Evolutionary conservation across 371 early-diverging fungal species (phyloP), one percentile per base, ranked within the genome.

Genomic region (Batkoa obscura): DNA sequence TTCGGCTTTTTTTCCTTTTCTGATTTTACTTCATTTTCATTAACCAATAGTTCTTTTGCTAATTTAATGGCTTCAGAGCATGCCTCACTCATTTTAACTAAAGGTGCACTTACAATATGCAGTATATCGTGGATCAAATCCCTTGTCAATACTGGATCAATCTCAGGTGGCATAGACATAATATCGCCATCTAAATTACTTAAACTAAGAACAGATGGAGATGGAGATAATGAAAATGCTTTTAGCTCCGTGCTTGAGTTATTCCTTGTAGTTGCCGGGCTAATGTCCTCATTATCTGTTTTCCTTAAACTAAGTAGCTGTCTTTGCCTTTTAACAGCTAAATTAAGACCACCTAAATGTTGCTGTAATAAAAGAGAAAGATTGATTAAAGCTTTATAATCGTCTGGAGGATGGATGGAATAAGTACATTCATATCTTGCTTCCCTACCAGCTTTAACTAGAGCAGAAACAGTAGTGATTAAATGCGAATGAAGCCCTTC

Each of bases 71-170:
- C 53, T 9, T 15, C 39, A n/a, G 39, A n/a, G 31, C 55, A 42
- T 4, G 33, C n/a, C 6, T n/a, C 39, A 32, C 4, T 15, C 30
- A 55, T 13, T 33, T 34, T 23, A 15, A 38, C 2, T 13, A 55
- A 33, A 12, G 55, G 55, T 9, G 41, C 55, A 3, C 43, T 35
- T 1, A 55, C 55, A 32, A 55, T 42, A 30, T 42, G 36, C 3
- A 55, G 4, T 8, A 55, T 42, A 34, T 55, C 55, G 43, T 55
- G 55, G 31, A 55, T 55, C 3, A 55, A 13, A 33, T 15, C n/a
- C 5, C 55, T 42, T 1, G 41, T 32, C 43, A 55, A 43, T 15
- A 31, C n/a, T 1, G 53, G 53, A 38, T 53, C 53, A 23, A 53
- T 53, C 6, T 53, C 53, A 9, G 53, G 53, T 5, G 35, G n/a